Base-by-base conservation (phyloP, 371 early-diverging fungal species). In the Haplosporangium sp. region DNA sequence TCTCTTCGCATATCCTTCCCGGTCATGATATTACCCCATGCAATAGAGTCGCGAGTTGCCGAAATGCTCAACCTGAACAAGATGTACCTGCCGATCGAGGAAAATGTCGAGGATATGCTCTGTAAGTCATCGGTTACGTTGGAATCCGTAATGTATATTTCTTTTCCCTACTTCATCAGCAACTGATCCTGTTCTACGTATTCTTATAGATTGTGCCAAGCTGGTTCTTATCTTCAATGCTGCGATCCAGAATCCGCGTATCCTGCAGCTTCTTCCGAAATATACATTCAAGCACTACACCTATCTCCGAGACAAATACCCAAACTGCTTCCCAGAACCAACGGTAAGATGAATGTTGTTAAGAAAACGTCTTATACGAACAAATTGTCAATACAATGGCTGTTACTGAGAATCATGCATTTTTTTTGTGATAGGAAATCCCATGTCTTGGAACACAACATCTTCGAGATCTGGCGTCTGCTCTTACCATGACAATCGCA, bases 181-280 rank as follows among this genome's bases (percentile, higher is more conserved):
- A 37, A 14, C 21, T 54, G 36, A 10, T 2, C 8, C 55, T 45
- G 14, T 2, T 9, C 16, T 14, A 21, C 45, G 43, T 52, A 36
- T 14, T 18, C 46, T 43, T 29, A 40, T 71, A 90, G 91, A 95
- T 65, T 89, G 90, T 14, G 92, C 86, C 1, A 81, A 89, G 65
- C 83, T 93, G 1, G 88, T 94, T 29, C 68, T 95, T 23, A 84
- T 92, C 54, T 88, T 89, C 50, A 95, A 95, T 76, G 91, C 93
- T 20, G 86, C 85, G 16, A 62, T 70, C 1, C 61, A 81, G 21
- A 85, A 86, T 55, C 74, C 85, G 1, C 79, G 73, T 21, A 83
- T 95, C 16, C 63, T 88, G 0, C 45, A 70, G 5, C 82, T 81
- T 18, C 55, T 95, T 23, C 95, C 95, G 7, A 85, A 88, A 51